phyloP scores from a whole-genome alignment of 192 early-diverging fungal species.

The Backusella westeae region DNA sequence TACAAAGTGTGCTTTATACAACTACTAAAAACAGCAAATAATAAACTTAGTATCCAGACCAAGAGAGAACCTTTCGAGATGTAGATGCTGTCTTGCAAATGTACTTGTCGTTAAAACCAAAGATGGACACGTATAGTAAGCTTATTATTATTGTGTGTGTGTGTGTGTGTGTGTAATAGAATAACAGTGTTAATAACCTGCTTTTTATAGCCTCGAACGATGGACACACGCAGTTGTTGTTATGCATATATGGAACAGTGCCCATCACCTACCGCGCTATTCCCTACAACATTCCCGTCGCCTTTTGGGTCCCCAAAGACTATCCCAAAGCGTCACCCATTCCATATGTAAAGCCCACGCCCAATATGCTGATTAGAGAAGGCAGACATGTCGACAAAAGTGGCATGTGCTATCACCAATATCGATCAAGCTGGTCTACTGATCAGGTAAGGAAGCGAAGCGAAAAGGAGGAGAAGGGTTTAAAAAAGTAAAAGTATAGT shows the following conservation, averaged over 20 bases:
- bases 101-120: constrained; percentile 56
- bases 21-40: not conserved
- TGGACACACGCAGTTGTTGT: constrained; percentile 59
- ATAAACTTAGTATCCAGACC: constrained; percentile 54
- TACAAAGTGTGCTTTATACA: not conserved
- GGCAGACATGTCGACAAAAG: constrained; percentile 78
- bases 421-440: constrained; percentile 67
- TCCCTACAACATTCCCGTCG: constrained; percentile 90
- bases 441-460: not conserved
- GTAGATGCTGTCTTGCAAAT: constrained; percentile 58
- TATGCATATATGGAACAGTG: constrained; percentile 85
- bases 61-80: constrained; percentile 61
- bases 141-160: not conserved
- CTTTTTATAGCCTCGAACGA: constrained; percentile 50
- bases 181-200: too few species aligned
- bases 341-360: constrained; percentile 84
- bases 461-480: not conserved
- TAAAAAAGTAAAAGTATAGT: not conserved
- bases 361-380: constrained; percentile 78
- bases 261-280: constrained; percentile 78
- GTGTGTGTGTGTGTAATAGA: not conserved
- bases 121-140: constrained; percentile 71
- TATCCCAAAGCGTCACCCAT: constrained; percentile 83
- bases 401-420: constrained; percentile 82
- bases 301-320: constrained; percentile 80